A percentile compares a stretch with the other conserved stretches of the same genome.
phyloP scores from a whole-genome alignment of 1,284 basidiomycete species.

The Kalmanozyma brasiliensis region DNA sequence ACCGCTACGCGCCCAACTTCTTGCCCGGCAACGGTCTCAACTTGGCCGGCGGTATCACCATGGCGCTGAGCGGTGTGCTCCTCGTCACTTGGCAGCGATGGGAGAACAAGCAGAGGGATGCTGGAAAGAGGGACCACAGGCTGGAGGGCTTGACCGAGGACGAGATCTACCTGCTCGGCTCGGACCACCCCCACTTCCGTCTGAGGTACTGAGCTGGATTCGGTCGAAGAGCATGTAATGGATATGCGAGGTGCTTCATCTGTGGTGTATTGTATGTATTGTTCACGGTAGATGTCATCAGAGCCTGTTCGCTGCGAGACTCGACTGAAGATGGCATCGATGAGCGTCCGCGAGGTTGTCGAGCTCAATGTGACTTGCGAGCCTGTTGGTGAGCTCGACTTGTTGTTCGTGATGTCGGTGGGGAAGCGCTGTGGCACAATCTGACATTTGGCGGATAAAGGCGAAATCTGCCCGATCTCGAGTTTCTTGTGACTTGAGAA shows the following conservation, averaged over 20 bases:
- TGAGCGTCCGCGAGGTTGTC: no score
- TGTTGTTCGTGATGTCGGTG: no score
- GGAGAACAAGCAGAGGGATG: slow-evolving; percentile 40
- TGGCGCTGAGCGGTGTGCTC: slow-evolving; percentile 19
- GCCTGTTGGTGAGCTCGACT: no score
- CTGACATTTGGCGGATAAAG: no score
- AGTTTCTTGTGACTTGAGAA: slow-evolving; percentile 4
- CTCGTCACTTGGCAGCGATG: slow-evolving; percentile 38
- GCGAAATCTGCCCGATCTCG: no score
- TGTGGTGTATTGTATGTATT: not conserved
- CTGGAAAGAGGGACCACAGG: slow-evolving; percentile 21
- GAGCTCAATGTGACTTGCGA: no score
- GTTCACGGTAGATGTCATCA: no score
- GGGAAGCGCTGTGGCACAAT: no score
- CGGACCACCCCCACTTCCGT: slow-evolving; percentile 43
- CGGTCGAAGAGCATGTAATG: no score
- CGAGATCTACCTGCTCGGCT: slow-evolving; percentile 41
- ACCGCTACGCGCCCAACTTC: slow-evolving; percentile 43
- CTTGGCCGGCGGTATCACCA: slow-evolving; percentile 20
- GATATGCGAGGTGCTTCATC: slow-evolving; percentile 1
- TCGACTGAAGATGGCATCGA: no score
- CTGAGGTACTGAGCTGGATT: slow-evolving; percentile 15
- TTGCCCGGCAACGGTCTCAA: slow-evolving; percentile 51
- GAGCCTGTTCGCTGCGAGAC: no score
- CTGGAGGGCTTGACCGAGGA: slow-evolving; percentile 24